Evolutionary conservation across 2,329 filamentous ascomycete species (phyloP).

Genomic region (Neopestalotiopsis clavispora): DNA sequence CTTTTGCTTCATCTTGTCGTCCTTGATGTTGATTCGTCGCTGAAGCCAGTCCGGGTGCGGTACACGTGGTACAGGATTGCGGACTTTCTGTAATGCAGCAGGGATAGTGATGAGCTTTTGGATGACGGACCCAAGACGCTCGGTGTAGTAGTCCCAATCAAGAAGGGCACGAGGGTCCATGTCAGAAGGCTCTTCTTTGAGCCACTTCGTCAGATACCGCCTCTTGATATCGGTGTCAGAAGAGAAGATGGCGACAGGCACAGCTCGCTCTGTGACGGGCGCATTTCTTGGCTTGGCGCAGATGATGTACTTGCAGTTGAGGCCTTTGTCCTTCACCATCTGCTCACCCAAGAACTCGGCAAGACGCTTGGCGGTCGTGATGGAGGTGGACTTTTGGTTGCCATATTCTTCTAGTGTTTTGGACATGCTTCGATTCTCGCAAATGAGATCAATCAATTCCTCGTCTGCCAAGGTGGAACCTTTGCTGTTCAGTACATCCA

Average conservation of each 20-base stretch:
- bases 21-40: slow-evolving; percentile 89
- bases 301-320: slow-evolving; percentile 99
- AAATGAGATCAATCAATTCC: slow-evolving; percentile 99
- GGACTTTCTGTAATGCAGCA: slow-evolving; percentile 90
- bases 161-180: slow-evolving; percentile 90
- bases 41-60: slow-evolving; percentile 97
- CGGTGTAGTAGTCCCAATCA: slow-evolving; percentile 97
- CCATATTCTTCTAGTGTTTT: slow-evolving; percentile 98
- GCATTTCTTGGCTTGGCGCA: slow-evolving; percentile 84
- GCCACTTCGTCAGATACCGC: slow-evolving; percentile 90
- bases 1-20: slow-evolving; percentile 97
- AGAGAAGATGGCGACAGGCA: slow-evolving; percentile 97
- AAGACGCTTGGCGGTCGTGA: slow-evolving; percentile 92
- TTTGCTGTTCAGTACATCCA: slow-evolving; percentile 90
- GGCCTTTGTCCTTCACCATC: slow-evolving; percentile 98
- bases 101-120: slow-evolving; percentile 99
- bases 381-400: slow-evolving; percentile 95
- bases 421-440: slow-evolving; percentile 96
- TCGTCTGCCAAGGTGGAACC: slow-evolving; percentile 92
- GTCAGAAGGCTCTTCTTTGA: slow-evolving; percentile 88
- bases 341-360: slow-evolving; percentile 97
- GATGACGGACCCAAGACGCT: slow-evolving; percentile 94
- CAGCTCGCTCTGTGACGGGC: slow-evolving; percentile 90
- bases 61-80: slow-evolving; percentile 92
- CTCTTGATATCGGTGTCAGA: slow-evolving; percentile 88